Base-by-base conservation (phyloP, 1,139 yeast species). In the Williopsis jadinii region DNA sequence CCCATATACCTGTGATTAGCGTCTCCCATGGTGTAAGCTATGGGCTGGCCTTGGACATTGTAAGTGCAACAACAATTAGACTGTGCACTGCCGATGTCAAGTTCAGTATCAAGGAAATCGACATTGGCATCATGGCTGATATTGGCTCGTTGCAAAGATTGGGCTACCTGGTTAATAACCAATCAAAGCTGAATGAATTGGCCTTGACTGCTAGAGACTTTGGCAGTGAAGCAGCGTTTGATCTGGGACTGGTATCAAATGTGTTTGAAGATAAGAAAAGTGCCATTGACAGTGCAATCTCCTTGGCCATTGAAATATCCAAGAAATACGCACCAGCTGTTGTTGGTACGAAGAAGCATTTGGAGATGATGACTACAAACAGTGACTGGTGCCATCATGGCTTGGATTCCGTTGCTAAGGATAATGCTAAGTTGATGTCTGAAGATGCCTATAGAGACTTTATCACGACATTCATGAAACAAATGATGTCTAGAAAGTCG, bases 61-160 rank as follows among this genome's bases (percentile, higher is more conserved):
- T 82, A 10, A 62, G 80, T 19, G 73, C 83, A 1, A 68, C 72
- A 35, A 71, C 80, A 34, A 73, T 84, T 36, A 69, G 94, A 43
- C 63, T 79, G 27, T 78, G 79, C 9, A 66, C 78, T 11, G 64
- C 64, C 34, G 84, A 75, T 48, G 71, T 75, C 26, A 63, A 61
- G 36, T 70, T 83, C 50, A 73, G 84, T 31, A 75, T 84, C 43
- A 73, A 83, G 45, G 95, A 84, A 60, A 78, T 83, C 47, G 77
- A 76, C 47, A 70, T 84, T 43, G 95, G 94, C 5, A 71, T 84
- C 60, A 74, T 86, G 28, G 90, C 95, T 3, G 95, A 84, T 58
- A 82, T 84, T 51, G 95, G 95, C 10, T 71, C 85, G 1, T 66
- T 84, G 47, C 92, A 84, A 62, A 70, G 94, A 56, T 56, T 83